Evolutionary conservation across 2,329 filamentous ascomycete genomes (phyloP), one percentile per base, ranked within the genome.

Genomic region (Aspergillus puulaauensis): DNA sequence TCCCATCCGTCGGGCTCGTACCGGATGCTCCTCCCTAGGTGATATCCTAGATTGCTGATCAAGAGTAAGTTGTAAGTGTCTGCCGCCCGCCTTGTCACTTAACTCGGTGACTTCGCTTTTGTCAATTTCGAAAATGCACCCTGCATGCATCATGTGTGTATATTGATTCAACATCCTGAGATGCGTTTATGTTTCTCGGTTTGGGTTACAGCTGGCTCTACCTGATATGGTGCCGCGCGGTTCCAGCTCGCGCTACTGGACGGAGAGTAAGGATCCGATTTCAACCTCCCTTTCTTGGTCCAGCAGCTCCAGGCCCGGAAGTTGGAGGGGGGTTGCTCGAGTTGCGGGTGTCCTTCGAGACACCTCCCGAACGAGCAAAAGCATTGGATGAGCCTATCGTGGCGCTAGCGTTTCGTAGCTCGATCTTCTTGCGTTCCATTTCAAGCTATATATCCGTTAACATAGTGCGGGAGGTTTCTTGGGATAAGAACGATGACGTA

Each of bases 351-450:
- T 64, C 63, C 41, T 61, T 37, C 7, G 35, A 7, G 12, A 4
- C 35, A 37, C 35, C 61, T 17, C 43, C 44, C 17, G 46, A 47
- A n/a, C 61, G 61, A 31, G 60, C 47, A 41, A 64, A 74, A 24
- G 72, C 68, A 46, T 68, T 69, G 35, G 64, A 65, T 21, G 67
- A 68, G 19, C 71, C 70, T 48, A 75, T 74, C 6, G 70, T 68
- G n/a, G 73, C 70, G 56, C 74, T 75, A 14, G 74, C 74, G 50
- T 70, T 76, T 44, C 76, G 73, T 21, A 79, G 66, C 57, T 77
- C 74, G 23, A 79, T 77, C 64, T 80, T 80, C 61, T 78, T 75
- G 48, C 76, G 73, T 63, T 80, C 78, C 77, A 80, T 79, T 62
- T 79, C 77, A 49, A 78, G 73, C 76, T 78, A 17, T 50, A 45